Conservation (phyloP, 768 basidiomycete species). For the Inosperma sp. region DNA sequence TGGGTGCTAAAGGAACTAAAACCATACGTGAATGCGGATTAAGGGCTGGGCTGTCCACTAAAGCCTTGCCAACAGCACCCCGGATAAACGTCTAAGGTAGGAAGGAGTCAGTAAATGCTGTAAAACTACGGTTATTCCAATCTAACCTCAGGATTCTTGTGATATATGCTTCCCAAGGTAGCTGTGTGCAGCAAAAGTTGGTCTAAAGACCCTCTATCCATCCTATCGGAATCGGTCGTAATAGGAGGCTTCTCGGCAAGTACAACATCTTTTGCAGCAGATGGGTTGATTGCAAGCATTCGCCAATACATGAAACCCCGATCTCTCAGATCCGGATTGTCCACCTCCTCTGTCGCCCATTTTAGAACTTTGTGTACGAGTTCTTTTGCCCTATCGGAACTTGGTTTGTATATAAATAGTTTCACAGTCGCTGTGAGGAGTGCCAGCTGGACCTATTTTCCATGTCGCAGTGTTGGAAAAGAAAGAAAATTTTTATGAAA, state of each 20-base stretch:
- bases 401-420: constrained; percentile 86
- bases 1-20: constrained; percentile 56
- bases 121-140: background rate
- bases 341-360: constrained; percentile 95
- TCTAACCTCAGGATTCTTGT: constrained; percentile 90
- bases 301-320: constrained; percentile 99
- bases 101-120: background rate
- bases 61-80: constrained; percentile 75
- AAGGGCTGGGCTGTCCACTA: constrained; percentile 84
- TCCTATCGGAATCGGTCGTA: constrained; percentile 95
- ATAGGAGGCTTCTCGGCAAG: constrained; percentile 92
- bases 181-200: constrained; percentile 92
- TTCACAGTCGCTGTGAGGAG: constrained; percentile 93
- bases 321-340: constrained; percentile 96
- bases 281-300: constrained; percentile 87
- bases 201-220: constrained; percentile 95
- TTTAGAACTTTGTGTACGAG: constrained; percentile 94
- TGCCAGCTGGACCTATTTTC: constrained; percentile 96
- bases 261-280: constrained; percentile 85
- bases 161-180: constrained; percentile 92
- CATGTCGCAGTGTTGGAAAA: background rate
- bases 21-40: constrained; percentile 75
- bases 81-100: constrained; percentile 81
- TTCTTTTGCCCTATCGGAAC: constrained; percentile 79
- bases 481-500: background rate